Conservation (phyloP, 1,139 yeast species). For the Suhomyces atakaporum region DNA sequence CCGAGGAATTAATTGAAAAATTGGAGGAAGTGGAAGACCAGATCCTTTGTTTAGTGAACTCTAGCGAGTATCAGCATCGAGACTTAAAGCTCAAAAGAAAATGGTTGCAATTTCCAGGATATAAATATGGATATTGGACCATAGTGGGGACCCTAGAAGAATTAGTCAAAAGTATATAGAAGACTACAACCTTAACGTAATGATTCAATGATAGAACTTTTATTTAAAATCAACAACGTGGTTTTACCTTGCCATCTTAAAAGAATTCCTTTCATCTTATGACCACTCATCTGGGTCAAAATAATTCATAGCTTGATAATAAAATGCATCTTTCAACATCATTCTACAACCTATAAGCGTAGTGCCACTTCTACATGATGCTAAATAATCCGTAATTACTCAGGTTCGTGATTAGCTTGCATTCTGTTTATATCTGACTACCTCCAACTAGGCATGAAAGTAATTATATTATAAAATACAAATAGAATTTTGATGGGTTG, state of each 20-base stretch:
- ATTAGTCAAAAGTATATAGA: background rate
- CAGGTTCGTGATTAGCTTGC: constrained; percentile 13
- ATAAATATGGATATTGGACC: constrained; percentile 6
- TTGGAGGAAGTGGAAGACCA: constrained; percentile 4
- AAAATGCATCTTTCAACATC: no score
- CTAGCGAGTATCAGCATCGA: background rate
- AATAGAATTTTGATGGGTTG: constrained; percentile 15
- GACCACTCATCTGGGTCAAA: no score
- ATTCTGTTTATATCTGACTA: constrained; percentile 16
- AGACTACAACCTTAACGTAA: no score
- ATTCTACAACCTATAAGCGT: no score
- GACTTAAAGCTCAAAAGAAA: constrained; percentile 6
- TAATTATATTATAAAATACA: constrained; percentile 17
- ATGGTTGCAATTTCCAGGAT: constrained; percentile 3
- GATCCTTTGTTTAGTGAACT: constrained; percentile 2
- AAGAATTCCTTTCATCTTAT: no score
- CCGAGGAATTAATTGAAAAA: constrained; percentile 26
- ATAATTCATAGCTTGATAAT: no score
- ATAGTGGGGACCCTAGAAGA: constrained; percentile 2
- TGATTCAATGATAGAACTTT: no score
- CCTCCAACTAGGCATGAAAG: constrained; percentile 14
- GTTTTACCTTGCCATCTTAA: no score
- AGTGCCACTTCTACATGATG: no score
- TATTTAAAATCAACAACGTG: no score
- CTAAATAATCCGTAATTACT: no score